Percentiles rank a stretch among this genome's conserved stretches.
Evolutionary conservation across 2,329 filamentous ascomycete genomes (phyloP).

Genomic region (Xylaria hypoxylon): DNA sequence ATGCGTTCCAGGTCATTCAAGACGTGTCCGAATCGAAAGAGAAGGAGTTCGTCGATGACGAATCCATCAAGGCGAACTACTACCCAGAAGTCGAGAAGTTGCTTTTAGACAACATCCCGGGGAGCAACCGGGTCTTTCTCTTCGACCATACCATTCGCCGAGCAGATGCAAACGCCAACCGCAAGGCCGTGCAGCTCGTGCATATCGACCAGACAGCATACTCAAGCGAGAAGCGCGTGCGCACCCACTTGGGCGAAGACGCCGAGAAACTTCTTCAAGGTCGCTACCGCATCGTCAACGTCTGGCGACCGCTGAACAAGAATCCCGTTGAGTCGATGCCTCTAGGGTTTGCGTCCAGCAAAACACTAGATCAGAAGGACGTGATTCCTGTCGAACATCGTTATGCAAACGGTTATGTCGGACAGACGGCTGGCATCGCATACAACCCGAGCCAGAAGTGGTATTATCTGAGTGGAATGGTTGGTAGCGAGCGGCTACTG

Average conservation of each 20-base stretch:
- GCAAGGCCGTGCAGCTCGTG: constrained; percentile 76
- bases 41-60: constrained; percentile 74
- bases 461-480: constrained; percentile 86
- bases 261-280: constrained; percentile 72
- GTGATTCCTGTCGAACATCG: constrained; percentile 79
- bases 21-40: constrained; percentile 68
- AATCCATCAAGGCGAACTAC: constrained; percentile 76
- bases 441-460: constrained; percentile 74
- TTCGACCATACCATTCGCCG: constrained; percentile 94
- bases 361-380: constrained; percentile 70
- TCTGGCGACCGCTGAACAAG: constrained; percentile 77
- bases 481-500: constrained; percentile 75
- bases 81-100: constrained; percentile 86
- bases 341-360: constrained; percentile 75
- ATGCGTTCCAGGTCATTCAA: constrained; percentile 78
- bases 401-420: constrained; percentile 74
- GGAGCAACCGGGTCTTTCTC: constrained; percentile 73
- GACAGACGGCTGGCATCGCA: constrained; percentile 78
- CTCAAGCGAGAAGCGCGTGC: constrained; percentile 75
- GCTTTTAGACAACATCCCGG: constrained; percentile 74
- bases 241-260: constrained; percentile 68
- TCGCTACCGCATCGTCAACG: constrained; percentile 86
- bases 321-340: constrained; percentile 74
- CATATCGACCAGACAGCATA: constrained; percentile 85
- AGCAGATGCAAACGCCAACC: constrained; percentile 65